Evolutionary conservation across 805 yeast genomes (phyloP), one percentile per base, ranked within the genome.

Genomic region (Candida maltosa): DNA sequence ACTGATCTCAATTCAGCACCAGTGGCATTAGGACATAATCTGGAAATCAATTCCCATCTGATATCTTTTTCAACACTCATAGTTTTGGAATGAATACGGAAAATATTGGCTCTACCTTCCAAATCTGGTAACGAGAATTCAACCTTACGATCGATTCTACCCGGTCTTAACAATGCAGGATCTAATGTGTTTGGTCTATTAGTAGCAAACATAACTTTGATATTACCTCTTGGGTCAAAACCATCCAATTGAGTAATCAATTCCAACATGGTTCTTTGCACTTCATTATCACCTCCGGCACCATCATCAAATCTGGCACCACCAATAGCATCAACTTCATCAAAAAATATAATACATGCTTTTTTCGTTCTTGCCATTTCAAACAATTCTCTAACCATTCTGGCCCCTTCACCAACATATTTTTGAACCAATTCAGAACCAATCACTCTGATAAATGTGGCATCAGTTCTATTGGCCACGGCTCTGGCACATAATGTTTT

Each of bases 281-380:
- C 98, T 68, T 93, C 99, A 58, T 91, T 93, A 63, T 93, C 98
- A 56, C 97, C 97, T 50, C 97, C 97, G 8, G 97, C 97, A 53
- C 97, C 97, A 60, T 93, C 98, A 62, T 93, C 98, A 58, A 93
- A 93, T 62, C 99, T 82, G n/a, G 97, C 97, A 27, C 98, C 98
- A 48, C 99, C 99, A 60, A 93, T 87, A 25, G 99, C 98, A 69
- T 93, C 99, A 48, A 93, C 83, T 70, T 93, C 99, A 65, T 93
- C 99, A 54, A 93, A 93, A 66, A 93, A 93, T 38, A 93, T 91
- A 55, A 93, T 93, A 65, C 97, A 91, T 2, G 98, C 97, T 57
- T 91, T 89, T 65, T 93, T 93, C 24, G 97, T 85, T 59, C 98
- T 83, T 2, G 99, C 99, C 97, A 93, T 89, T 60, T 93, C 98